Conservation (phyloP, 257 asterid species). For the Ehretia macrophylla region DNA sequence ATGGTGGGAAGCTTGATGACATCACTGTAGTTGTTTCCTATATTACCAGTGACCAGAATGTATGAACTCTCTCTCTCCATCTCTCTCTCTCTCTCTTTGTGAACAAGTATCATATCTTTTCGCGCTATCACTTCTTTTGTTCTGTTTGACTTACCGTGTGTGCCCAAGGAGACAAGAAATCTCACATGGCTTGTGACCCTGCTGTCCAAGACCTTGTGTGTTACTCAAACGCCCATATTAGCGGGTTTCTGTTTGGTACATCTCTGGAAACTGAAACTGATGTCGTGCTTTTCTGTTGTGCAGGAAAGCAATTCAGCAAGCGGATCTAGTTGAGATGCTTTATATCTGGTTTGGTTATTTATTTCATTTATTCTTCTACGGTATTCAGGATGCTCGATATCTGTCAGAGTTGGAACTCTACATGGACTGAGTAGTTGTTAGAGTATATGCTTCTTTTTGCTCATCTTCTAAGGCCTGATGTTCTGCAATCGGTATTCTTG, state of each 20-base stretch:
- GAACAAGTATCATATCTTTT: too few species aligned
- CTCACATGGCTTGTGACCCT: too few species aligned
- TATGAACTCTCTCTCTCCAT: slow-evolving; percentile 30
- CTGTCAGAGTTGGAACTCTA: too few species aligned
- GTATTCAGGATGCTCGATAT: background rate
- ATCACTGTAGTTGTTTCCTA: slow-evolving; percentile 86
- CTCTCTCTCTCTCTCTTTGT: slow-evolving; percentile 6
- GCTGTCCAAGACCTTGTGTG: too few species aligned
- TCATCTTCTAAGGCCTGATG: background rate
- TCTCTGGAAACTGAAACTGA: background rate
- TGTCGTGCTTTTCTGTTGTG: slow-evolving; percentile 2
- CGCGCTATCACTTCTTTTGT: too few species aligned
- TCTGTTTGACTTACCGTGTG: too few species aligned
- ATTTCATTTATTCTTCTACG: background rate
- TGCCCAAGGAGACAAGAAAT: too few species aligned
- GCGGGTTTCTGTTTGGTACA: background rate
- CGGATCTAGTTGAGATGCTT: slow-evolving; percentile 12
- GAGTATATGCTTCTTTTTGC: background rate
- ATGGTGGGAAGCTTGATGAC: slow-evolving; percentile 97
- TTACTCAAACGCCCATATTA: background rate
- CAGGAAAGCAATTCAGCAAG: slow-evolving; percentile 33
- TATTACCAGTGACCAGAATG: slow-evolving; percentile 58
- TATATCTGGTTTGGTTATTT: background rate
- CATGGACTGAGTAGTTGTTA: too few species aligned
- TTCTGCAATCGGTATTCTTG: background rate